Evolutionary conservation across 2,329 filamentous ascomycete species (phyloP).

Genomic region (Arthroderma sp.): DNA sequence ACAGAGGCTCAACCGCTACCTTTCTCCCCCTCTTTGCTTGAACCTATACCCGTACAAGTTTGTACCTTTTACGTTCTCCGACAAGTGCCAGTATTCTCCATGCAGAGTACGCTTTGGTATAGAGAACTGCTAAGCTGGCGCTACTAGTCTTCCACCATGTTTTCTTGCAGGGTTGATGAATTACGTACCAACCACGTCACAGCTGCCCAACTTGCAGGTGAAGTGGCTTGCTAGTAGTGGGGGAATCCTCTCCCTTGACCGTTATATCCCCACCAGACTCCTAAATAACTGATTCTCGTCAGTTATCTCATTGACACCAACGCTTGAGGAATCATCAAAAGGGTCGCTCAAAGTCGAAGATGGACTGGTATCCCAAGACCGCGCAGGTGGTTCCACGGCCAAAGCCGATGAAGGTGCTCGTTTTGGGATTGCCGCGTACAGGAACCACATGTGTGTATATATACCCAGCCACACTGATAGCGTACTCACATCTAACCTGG

Average conservation of each 20-base stretch:
- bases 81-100: no score
- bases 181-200: background rate
- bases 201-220: background rate
- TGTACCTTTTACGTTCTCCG: no score
- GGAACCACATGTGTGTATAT: slow-evolving; percentile 9
- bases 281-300: background rate
- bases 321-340: background rate
- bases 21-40: no score
- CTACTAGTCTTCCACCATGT: background rate
- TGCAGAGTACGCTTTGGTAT: background rate
- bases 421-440: slow-evolving; percentile 7
- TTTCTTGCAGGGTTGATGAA: background rate
- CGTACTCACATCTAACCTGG: background rate
- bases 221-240: background rate
- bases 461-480: background rate
- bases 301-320: background rate
- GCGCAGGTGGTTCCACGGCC: background rate
- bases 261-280: background rate
- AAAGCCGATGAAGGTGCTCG: slow-evolving; percentile 8
- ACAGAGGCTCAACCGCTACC: no score
- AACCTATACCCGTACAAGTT: no score
- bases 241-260: background rate
- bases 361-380: background rate
- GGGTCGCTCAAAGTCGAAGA: background rate
- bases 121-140: background rate